These are phyloP conservation scores for Avena insularis DNA, from an alignment of 176 grass and related monocot species.

Conservation along the genomic window DNA sequence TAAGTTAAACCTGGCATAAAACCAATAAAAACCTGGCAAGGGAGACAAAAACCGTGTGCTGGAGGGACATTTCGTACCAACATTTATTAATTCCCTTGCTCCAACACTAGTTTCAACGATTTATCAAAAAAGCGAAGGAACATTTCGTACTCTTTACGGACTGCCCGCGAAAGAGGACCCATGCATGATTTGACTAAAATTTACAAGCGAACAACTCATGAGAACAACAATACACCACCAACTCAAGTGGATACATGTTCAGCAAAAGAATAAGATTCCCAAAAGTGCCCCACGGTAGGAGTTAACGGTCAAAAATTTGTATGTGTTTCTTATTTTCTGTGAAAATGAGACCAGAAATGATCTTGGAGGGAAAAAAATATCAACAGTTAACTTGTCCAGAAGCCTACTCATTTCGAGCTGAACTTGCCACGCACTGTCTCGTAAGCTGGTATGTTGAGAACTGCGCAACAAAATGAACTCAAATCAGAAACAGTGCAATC, in stretches of 20 bases:
- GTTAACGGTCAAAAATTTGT: slow-evolving; percentile 51
- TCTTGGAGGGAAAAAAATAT: slow-evolving; percentile 19
- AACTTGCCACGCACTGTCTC: slow-evolving; percentile 90
- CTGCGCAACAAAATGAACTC: slow-evolving; percentile 43
- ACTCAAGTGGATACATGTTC: slow-evolving; percentile 20
- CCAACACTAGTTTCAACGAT: slow-evolving; percentile 21
- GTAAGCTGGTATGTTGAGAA: slow-evolving; percentile 79
- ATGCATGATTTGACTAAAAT: slow-evolving; percentile 38
- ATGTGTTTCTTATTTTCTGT: slow-evolving; percentile 46
- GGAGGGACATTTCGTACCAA: background rate
- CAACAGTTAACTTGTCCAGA: slow-evolving; percentile 52
- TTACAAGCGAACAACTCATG: slow-evolving; percentile 36
- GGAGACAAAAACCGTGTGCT: background rate
- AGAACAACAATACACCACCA: slow-evolving; percentile 35
- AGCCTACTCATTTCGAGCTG: slow-evolving; percentile 62
- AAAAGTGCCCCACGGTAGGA: background rate
- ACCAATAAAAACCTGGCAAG: no score
- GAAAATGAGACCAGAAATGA: slow-evolving; percentile 46
- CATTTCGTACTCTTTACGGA: slow-evolving; percentile 37
- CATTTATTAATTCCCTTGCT: slow-evolving; percentile 34
- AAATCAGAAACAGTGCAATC: slow-evolving; percentile 6
- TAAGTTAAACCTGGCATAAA: no score
- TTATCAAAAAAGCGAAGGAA: background rate
- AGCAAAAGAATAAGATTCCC: background rate
- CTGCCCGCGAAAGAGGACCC: slow-evolving; percentile 11